Percentiles rank a stretch among this genome's conserved stretches.
These are phyloP conservation scores for Phytophthora hibernalis DNA, from an alignment of 352 stramenopile genomes.

Conservation along the genomic window DNA sequence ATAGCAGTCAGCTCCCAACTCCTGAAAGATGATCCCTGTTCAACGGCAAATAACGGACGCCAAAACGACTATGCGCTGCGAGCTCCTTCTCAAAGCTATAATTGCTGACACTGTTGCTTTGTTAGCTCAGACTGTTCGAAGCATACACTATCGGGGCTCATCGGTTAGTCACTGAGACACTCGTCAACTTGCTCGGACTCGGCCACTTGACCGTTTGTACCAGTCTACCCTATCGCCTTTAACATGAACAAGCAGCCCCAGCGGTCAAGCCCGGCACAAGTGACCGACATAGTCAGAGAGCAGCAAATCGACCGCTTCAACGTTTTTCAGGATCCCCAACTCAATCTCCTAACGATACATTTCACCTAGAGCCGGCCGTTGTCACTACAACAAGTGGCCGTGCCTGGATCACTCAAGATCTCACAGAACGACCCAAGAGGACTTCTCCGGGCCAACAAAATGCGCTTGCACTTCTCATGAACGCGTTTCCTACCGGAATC, in stretches of 20 bases:
- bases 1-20: neutral
- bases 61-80: conserved; percentile 15
- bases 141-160: neutral
- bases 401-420: neutral
- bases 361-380: conserved; percentile 12
- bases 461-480: conserved; percentile 5
- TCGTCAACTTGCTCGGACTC: conserved; percentile 25
- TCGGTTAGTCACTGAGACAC: conserved; percentile 20
- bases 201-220: conserved; percentile 11
- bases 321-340: conserved; percentile 2
- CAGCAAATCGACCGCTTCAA: conserved; percentile 7
- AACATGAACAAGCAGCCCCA: conserved; percentile 15
- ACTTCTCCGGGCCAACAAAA: conserved; percentile 5
- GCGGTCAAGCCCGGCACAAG: neutral
- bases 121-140: conserved; percentile 23
- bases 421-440: neutral
- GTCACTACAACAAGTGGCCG: conserved; percentile 2
- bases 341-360: neutral
- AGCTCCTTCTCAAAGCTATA: conserved; percentile 24
- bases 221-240: neutral
- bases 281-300: neutral
- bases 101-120: conserved; percentile 5
- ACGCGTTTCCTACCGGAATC: conserved; percentile 7
- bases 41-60: conserved; percentile 36
- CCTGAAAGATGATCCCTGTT: conserved; percentile 10